phyloP scores from a whole-genome alignment of 2,329 filamentous ascomycete genomes.

The Elsinoe arachidis region DNA sequence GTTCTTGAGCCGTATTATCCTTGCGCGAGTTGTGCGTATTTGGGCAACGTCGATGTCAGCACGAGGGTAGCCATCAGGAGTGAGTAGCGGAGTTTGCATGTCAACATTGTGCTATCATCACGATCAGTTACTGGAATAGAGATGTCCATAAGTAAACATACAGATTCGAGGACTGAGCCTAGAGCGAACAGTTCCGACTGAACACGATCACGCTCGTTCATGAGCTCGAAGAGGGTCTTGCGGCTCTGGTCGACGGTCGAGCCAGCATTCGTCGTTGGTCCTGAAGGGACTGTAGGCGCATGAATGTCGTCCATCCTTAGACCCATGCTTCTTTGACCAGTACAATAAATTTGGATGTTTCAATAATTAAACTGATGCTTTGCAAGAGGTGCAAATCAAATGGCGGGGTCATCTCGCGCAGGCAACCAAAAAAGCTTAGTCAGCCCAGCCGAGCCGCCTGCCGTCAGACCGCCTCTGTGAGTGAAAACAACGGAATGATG shows the following conservation, averaged over 20 bases:
- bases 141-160: slow-evolving; percentile 36
- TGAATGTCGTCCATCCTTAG: slow-evolving; percentile 59
- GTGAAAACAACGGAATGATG: slow-evolving; percentile 11
- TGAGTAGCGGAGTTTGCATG: slow-evolving; percentile 83
- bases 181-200: slow-evolving; percentile 83
- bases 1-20: slow-evolving; percentile 82
- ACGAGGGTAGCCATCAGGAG: slow-evolving; percentile 83
- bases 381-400: not conserved
- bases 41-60: slow-evolving; percentile 92
- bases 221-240: slow-evolving; percentile 68
- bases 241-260: slow-evolving; percentile 47
- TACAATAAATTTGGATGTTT: not conserved
- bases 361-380: not conserved
- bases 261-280: slow-evolving; percentile 46
- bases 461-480: slow-evolving; percentile 4
- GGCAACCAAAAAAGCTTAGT: slow-evolving; percentile 1
- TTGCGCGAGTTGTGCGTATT: slow-evolving; percentile 85
- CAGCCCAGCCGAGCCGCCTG: too few relatives aligned
- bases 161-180: slow-evolving; percentile 78
- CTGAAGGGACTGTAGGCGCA: slow-evolving; percentile 65
- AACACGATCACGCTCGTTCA: slow-evolving; percentile 71
- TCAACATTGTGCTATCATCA: slow-evolving; percentile 71
- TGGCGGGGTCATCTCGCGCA: not conserved
- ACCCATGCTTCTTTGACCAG: slow-evolving; percentile 35
- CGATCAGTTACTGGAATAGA: slow-evolving; percentile 3